Base-by-base conservation (phyloP, 139 green algal genomes). In the Tetradesmus lagerheimii region DNA sequence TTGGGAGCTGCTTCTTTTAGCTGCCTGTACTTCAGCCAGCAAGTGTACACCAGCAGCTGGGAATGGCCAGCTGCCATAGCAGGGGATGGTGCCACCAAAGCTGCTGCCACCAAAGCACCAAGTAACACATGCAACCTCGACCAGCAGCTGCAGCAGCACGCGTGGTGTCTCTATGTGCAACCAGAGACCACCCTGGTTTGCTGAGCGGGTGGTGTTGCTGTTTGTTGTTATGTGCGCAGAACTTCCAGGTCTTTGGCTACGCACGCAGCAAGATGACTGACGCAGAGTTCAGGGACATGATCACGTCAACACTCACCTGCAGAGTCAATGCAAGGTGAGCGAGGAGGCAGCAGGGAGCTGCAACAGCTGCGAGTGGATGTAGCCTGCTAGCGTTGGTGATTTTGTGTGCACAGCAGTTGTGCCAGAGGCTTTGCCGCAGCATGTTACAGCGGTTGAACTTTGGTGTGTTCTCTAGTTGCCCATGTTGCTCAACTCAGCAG, bases 231-330 rank as follows among this genome's bases (percentile, higher is more conserved):
- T 47, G 62, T 53, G 9, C 43, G 34, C 93, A 99, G 95, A 90
- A 98, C 80, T 99, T 99, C 81, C 94, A 93, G 31, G 94, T 99
- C 1, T 98, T 97, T 88, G 98, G 98, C 20, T 99, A 98, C 85
- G 97, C 98, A 1, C 94, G 98, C 34, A 97, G 91, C 92, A 97
- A 98, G 90, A 98, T 99, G 96, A 95, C 47, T 2, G 94, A 99
- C 67, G 95, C 93, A 31, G 94, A 98, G 89, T 98, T 99, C 90
- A 83, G 96, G 12, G 92, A 97, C n/a, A 87, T 96, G 29, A 99
- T 99, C 83, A 91, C 50, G 0, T 80, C 27, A n/a, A 97, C 91
- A 15, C 94, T 99, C 5, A 97, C 95, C 16, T 99, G 98, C 95
- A 89, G 96, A 45, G 93, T 96, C 6, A 87, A 94, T 53, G 93